Base-by-base conservation (phyloP, 345 rosid genomes). In the Citrus australasica region DNA sequence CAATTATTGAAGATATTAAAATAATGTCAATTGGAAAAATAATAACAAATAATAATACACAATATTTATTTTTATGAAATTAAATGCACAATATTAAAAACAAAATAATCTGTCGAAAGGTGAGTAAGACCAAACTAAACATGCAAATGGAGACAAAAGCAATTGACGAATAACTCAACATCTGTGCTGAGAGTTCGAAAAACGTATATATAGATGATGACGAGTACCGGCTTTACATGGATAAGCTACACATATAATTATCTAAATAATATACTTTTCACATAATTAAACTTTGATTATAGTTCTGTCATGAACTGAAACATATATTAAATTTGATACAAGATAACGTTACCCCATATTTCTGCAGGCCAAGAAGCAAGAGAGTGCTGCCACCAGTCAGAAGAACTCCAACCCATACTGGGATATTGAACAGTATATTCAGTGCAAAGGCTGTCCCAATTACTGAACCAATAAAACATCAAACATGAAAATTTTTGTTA, bases 391-490 rank as follows among this genome's bases (percentile, higher is more conserved):
- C 65, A 19, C 94, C 92, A 7, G 92, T 89, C 28, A 75, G 51
- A 2, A 91, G 84, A 77, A 91, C 94, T 69, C 94, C 94, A 27
- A 24, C 75, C 88, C 91, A 89, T 1, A 89, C 79, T 5, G 90
- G 92, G 70, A 91, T 79, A 46, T 84, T 67, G 35, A 91, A 83
- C 76, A 91, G 60, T 60, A 89, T 86, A 67, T 90, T 86, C 30
- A 92, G 76, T 30, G 84, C 94, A 79, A 86, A 91, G 21, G 94
- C 91, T 65, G 92, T 89, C 76, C 94, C 94, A 9, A 89, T 84
- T 74, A 91, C 94, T 89, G 89, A 32, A 61, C 27, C 11, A 14
- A 58, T 13, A 42, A 40, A 55, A n/a, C 25, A 42, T 25, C 10
- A 7, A 38, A 46, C 10, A 3, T 46, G 17, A 46, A 11, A 14